phyloP scores from a whole-genome alignment of 805 yeast genomes.

The Nakazawaea siamensis region DNA sequence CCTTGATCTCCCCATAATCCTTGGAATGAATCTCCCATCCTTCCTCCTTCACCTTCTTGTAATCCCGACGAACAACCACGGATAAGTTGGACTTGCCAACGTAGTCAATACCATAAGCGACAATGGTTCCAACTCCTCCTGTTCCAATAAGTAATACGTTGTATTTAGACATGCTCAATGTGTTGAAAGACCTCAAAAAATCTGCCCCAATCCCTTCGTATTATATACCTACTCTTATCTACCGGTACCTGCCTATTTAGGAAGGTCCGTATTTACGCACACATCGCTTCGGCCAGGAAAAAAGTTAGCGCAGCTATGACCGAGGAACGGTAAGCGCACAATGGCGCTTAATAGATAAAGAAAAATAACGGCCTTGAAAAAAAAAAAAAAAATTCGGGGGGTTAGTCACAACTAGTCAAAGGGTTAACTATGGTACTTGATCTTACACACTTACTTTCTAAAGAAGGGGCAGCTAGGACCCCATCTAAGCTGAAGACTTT shows the following conservation, averaged over 20 bases:
- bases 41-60: constrained; percentile 33
- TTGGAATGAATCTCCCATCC: constrained; percentile 53
- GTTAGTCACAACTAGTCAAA: too few species aligned
- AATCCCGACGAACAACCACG: constrained; percentile 56
- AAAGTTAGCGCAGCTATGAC: too few species aligned
- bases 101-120: constrained; percentile 50
- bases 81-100: constrained; percentile 43
- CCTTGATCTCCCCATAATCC: constrained; percentile 47
- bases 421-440: neutral
- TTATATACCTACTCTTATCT: too few species aligned
- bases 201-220: too few species aligned
- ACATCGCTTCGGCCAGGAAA: too few species aligned
- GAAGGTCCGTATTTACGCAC: too few species aligned
- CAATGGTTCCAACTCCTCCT: constrained; percentile 80
- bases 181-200: too few species aligned
- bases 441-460: neutral
- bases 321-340: too few species aligned
- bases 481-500: neutral
- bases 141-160: constrained; percentile 60
- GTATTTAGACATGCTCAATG: neutral
- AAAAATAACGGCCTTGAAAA: too few species aligned
- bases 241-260: too few species aligned
- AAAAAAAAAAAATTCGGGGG: too few species aligned
- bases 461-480: neutral
- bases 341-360: too few species aligned